Evolutionary conservation across 2,329 filamentous ascomycete genomes (phyloP).

Genomic region (Phyllosticta paracitricarpa): DNA sequence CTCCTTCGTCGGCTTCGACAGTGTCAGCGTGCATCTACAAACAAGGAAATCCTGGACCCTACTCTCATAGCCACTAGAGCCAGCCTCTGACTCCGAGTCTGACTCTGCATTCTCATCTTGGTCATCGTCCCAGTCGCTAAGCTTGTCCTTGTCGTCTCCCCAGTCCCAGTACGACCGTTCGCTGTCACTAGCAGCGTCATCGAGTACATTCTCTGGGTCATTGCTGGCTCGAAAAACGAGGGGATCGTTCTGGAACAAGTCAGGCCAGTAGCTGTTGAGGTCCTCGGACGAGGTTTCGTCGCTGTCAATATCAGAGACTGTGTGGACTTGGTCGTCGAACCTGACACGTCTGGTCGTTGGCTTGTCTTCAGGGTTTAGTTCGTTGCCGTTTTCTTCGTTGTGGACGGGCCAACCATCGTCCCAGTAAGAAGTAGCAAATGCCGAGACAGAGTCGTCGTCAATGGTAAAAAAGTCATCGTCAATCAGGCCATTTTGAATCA

Average conservation of each 20-base stretch:
- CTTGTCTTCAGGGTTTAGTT: constrained; percentile 14
- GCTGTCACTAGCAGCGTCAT: constrained; percentile 35
- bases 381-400: not conserved
- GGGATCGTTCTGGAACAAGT: constrained; percentile 69
- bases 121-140: constrained; percentile 18
- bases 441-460: constrained; percentile 1
- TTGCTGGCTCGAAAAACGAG: constrained; percentile 64
- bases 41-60: constrained; percentile 27
- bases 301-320: constrained; percentile 45
- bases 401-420: not conserved
- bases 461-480: constrained; percentile 5
- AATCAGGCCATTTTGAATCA: constrained; percentile 21
- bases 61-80: constrained; percentile 50
- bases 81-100: constrained; percentile 33
- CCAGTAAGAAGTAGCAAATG: constrained; percentile 1
- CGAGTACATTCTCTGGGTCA: constrained; percentile 42
- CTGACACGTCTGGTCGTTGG: constrained; percentile 54
- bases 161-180: constrained; percentile 54
- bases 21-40: constrained; percentile 34
- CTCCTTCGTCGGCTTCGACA: constrained; percentile 45
- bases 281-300: constrained; percentile 40
- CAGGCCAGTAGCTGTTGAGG: constrained; percentile 59
- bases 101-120: constrained; percentile 14
- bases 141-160: constrained; percentile 35
- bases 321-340: constrained; percentile 54